These are phyloP conservation scores for Hymenoscyphus linearis DNA, from an alignment of 2,329 filamentous ascomycete genomes.

Conservation along the genomic window DNA sequence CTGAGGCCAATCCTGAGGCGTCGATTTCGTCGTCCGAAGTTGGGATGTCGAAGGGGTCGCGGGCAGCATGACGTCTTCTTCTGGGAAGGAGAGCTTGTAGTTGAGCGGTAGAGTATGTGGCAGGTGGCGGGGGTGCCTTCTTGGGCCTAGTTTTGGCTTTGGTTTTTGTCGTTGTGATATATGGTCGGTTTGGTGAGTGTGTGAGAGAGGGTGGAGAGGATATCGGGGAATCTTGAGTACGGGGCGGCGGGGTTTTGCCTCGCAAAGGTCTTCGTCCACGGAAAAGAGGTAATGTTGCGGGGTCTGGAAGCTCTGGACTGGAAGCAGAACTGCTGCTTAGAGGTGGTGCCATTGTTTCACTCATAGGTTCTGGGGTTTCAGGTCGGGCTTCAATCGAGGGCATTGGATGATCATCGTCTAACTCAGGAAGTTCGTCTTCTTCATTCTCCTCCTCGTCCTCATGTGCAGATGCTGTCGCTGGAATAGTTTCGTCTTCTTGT, in stretches of 20 bases:
- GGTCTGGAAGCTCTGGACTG: constrained; percentile 19
- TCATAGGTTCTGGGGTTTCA: constrained; percentile 27
- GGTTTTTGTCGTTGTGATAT: constrained; percentile 2
- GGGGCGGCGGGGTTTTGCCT: constrained; percentile 25
- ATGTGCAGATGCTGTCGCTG: constrained; percentile 21
- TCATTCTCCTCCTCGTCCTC: constrained; percentile 18
- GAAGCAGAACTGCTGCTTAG: constrained; percentile 28
- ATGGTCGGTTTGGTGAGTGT: constrained; percentile 52
- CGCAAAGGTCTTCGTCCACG: constrained; percentile 22
- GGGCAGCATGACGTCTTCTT: constrained; percentile 27
- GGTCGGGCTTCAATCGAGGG: constrained; percentile 22
- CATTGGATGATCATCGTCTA: constrained; percentile 12
- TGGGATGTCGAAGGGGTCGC: constrained; percentile 36
- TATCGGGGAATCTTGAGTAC: constrained; percentile 28
- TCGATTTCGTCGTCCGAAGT: constrained; percentile 43
- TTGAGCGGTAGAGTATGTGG: constrained; percentile 31
- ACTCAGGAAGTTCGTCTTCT: constrained; percentile 12
- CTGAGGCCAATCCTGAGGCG: constrained; percentile 42
- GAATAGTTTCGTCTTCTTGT: constrained; percentile 22
- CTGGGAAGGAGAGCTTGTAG: constrained; percentile 35
- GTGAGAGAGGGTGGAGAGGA: constrained; percentile 63
- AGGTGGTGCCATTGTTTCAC: constrained; percentile 33
- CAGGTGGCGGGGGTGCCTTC: constrained; percentile 20
- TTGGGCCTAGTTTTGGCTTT: constrained; percentile 15
- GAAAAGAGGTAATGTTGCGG: constrained; percentile 14